Percentiles rank a stretch among this genome's conserved stretches.
These are phyloP conservation scores for Coelastrella sp. DNA, from an alignment of 139 green algal genomes.

Conservation along the genomic window DNA sequence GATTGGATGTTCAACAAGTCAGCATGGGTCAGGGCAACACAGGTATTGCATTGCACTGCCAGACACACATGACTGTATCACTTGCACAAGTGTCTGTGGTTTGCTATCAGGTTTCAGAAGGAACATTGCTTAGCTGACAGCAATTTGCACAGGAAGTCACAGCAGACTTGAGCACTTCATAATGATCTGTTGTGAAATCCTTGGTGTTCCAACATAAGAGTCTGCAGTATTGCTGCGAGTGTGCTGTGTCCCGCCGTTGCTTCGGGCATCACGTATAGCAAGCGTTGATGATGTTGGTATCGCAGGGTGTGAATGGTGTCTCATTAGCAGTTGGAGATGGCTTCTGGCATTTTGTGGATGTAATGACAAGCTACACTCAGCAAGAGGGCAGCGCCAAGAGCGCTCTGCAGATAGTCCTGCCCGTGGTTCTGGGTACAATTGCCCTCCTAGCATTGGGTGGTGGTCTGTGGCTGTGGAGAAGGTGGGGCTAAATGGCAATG, in stretches of 20 bases:
- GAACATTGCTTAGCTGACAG: too few relatives aligned
- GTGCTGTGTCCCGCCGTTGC: too few relatives aligned
- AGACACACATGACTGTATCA: not conserved
- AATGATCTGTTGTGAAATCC: too few relatives aligned
- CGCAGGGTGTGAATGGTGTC: not conserved
- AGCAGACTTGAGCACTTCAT: too few relatives aligned
- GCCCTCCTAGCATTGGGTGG: not conserved
- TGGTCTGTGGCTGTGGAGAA: not conserved
- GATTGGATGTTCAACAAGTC: slow-evolving; percentile 44
- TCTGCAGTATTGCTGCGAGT: too few relatives aligned
- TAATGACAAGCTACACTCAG: slow-evolving; percentile 7
- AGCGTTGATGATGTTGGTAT: not conserved
- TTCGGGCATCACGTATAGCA: too few relatives aligned
- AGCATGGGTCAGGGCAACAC: slow-evolving; percentile 22
- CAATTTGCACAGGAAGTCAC: too few relatives aligned
- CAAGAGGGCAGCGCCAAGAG: not conserved
- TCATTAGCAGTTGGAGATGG: not conserved
- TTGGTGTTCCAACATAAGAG: too few relatives aligned
- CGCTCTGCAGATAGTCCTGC: not conserved
- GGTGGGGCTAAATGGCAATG: not conserved
- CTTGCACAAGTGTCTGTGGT: not conserved
- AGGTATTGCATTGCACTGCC: slow-evolving; percentile 2
- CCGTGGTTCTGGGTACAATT: not conserved
- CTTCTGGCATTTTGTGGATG: slow-evolving; percentile 26
- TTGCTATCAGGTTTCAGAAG: not conserved